A percentile compares a stretch with the other conserved stretches of the same genome.
Conservation (phyloP, 2,329 filamentous ascomycete genomes). For the Aureobasidium sp. region DNA sequence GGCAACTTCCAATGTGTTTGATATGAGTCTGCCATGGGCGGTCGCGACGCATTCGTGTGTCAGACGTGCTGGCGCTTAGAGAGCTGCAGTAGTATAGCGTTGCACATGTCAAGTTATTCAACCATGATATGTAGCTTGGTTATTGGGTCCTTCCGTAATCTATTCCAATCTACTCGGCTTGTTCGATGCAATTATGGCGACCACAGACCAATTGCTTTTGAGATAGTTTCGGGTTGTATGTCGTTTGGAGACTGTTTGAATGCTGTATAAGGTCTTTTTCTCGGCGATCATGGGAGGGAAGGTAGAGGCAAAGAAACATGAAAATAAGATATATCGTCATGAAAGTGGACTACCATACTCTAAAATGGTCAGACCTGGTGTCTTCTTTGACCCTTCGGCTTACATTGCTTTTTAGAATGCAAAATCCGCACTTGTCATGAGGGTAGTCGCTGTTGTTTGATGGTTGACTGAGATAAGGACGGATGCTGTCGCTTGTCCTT, state of each 20-base stretch:
- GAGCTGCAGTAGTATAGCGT: background rate
- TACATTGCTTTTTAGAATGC: no score
- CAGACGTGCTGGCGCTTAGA: background rate
- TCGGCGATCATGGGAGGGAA: no score
- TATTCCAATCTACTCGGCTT: background rate
- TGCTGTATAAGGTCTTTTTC: no score
- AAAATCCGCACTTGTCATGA: no score
- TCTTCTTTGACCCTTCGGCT: no score
- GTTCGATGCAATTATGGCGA: background rate
- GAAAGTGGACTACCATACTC: no score
- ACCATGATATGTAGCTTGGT: background rate
- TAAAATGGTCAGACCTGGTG: no score
- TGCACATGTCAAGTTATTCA: background rate
- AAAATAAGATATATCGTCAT: no score
- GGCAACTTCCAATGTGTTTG: conserved; percentile 13
- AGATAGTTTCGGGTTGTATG: background rate
- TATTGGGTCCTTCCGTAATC: background rate
- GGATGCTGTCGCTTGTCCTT: background rate
- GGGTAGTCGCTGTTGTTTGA: background rate
- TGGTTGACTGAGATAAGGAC: background rate
- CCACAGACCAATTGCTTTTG: background rate
- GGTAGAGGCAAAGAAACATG: no score
- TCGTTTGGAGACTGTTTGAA: no score
- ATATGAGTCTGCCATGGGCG: background rate
- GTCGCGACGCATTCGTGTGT: background rate